These are phyloP conservation scores for Moniliophthora roreri DNA, from an alignment of 1,284 basidiomycete species.

Conservation along the genomic window DNA sequence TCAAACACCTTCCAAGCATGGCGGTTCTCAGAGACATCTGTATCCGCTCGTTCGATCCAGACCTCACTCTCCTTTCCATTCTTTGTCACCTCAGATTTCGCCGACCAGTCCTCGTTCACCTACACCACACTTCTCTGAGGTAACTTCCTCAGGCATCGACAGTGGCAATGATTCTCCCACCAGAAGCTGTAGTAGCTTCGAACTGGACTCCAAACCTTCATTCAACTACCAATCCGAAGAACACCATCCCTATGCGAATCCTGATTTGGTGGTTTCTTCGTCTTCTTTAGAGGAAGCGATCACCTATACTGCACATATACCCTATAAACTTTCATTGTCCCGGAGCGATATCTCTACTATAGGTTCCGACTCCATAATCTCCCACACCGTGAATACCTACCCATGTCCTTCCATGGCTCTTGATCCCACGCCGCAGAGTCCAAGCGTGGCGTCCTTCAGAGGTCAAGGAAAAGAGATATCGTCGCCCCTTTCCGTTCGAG, in stretches of 20 bases:
- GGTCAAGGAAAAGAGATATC: constrained; percentile 47
- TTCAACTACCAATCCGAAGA: constrained; percentile 30
- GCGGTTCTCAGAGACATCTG: constrained; percentile 32
- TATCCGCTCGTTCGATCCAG: constrained; percentile 24
- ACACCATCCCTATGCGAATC: constrained; percentile 69
- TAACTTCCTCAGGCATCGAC: constrained; percentile 7
- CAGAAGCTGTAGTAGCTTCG: constrained; percentile 8
- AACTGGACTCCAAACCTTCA: constrained; percentile 11
- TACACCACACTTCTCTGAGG: constrained; percentile 12
- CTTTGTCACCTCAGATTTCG: constrained; percentile 19
- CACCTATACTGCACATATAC: constrained; percentile 23
- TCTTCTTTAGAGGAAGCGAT: constrained; percentile 30
- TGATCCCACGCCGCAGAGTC: constrained; percentile 31
- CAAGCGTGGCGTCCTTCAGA: constrained; percentile 34
- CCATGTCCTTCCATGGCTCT: not conserved
- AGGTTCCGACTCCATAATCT: constrained; percentile 49
- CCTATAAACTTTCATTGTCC: constrained; percentile 22
- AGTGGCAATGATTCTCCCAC: not conserved
- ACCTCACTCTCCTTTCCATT: constrained; percentile 21
- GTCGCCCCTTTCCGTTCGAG: constrained; percentile 42
- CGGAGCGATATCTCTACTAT: constrained; percentile 56
- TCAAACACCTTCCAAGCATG: constrained; percentile 30
- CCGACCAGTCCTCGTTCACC: constrained; percentile 20
- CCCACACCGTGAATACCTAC: constrained; percentile 32
- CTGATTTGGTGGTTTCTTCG: constrained; percentile 50